Evolutionary conservation across 441 rosid species (phyloP).

Genomic region (Capsella rubella): DNA sequence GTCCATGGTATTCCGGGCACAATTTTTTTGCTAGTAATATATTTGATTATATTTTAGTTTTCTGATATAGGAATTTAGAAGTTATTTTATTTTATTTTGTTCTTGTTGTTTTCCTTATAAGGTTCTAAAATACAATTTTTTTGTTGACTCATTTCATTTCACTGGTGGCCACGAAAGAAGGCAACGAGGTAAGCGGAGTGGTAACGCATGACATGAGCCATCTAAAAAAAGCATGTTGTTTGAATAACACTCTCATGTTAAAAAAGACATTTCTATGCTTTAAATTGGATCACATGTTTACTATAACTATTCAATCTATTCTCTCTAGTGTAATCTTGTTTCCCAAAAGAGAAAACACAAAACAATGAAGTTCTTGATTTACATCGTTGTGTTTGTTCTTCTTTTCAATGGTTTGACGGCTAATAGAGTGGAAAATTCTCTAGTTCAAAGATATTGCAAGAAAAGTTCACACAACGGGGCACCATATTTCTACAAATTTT

Average conservation of each 20-base stretch:
- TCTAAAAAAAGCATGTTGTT: constrained; percentile 24
- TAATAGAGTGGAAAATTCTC: constrained; percentile 23
- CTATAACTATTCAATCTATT: neutral
- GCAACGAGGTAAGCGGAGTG: constrained; percentile 25
- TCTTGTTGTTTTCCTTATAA: too few relatives aligned
- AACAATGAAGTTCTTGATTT: constrained; percentile 13
- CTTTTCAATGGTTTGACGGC: constrained; percentile 18
- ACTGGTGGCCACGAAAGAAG: neutral
- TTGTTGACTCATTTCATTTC: too few relatives aligned
- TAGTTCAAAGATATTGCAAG: constrained; percentile 16
- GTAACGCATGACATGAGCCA: constrained; percentile 24
- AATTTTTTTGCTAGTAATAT: too few relatives aligned
- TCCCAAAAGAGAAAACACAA: neutral
- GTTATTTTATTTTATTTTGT: too few relatives aligned
- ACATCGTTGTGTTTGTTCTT: neutral
- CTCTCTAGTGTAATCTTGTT: neutral
- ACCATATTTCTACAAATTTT: neutral
- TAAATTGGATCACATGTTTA: constrained; percentile 11
- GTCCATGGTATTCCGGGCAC: too few relatives aligned
- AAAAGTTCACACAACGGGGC: neutral
- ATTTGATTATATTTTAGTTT: too few relatives aligned
- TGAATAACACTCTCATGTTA: neutral
- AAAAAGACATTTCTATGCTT: neutral
- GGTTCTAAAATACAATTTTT: too few relatives aligned
- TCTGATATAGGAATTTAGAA: too few relatives aligned